Conservation (phyloP, 176 grass and related monocot genomes). For the Zea mays region Zm-B73-REFERENCE-NAM-5.0 NC_050103.1:138270001-138270500, state of each 20-base stretch:
- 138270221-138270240: conserved; percentile 29
- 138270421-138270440: conserved; percentile 41
- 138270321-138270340: conserved; percentile 76
- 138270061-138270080: conserved; percentile 22
- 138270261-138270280: conserved; percentile 21
- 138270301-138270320: conserved; percentile 73
- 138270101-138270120: conserved; percentile 54
- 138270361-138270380: conserved; percentile 38
- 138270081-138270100: conserved; percentile 31
- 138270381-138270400: conserved; percentile 3
- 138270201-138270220: conserved; percentile 51
- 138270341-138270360: conserved; percentile 68
- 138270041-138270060: conserved; percentile 15
- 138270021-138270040: conserved; percentile 65
- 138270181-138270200: conserved; percentile 42
- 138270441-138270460: conserved; percentile 62
- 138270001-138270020: conserved; percentile 54
- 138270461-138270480: conserved; percentile 97
- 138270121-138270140: conserved; percentile 61
- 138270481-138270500: conserved; percentile 59
- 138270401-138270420: conserved; percentile 10
- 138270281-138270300: conserved; percentile 56
- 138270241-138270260: not conserved
- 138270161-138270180: conserved; percentile 50
- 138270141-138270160: conserved; percentile 66